These are phyloP conservation scores for Pichia californica DNA, from an alignment of 805 yeast species.

Conservation along the genomic window DNA sequence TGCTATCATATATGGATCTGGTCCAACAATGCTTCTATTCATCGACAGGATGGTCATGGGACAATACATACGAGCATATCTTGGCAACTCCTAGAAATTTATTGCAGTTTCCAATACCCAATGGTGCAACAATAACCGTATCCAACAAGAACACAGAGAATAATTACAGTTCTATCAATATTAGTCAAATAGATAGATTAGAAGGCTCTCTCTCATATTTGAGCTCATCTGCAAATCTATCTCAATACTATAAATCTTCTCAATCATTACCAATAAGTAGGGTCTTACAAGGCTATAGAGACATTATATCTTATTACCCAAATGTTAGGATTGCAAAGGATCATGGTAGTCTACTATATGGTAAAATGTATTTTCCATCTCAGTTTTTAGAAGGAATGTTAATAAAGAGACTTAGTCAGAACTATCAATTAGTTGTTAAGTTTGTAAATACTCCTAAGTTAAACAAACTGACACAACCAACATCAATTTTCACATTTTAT, in stretches of 20 bases:
- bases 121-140: constrained; percentile 56
- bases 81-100: constrained; percentile 64
- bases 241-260: constrained; percentile 42
- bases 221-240: constrained; percentile 58
- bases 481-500: constrained; percentile 55
- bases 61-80: constrained; percentile 69
- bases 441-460: constrained; percentile 56
- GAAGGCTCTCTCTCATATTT: constrained; percentile 82
- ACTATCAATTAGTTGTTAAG: constrained; percentile 62
- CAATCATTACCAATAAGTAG: constrained; percentile 52
- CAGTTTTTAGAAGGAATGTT: constrained; percentile 84
- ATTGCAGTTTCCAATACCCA: constrained; percentile 68
- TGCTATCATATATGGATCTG: constrained; percentile 86
- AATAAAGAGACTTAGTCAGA: constrained; percentile 52
- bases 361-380: constrained; percentile 84
- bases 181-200: constrained; percentile 56
- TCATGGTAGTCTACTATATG: constrained; percentile 51
- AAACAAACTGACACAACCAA: constrained; percentile 21
- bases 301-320: constrained; percentile 1
- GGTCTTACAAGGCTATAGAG: constrained; percentile 60
- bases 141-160: constrained; percentile 63
- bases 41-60: constrained; percentile 72
- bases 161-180: constrained; percentile 66
- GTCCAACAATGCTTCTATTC: constrained; percentile 65
- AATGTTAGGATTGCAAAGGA: not conserved